Evolutionary conservation across 2,329 filamentous ascomycete species (phyloP), one percentile per base, ranked within the genome.

Genomic region (Calcarisporium arbuscula): DNA sequence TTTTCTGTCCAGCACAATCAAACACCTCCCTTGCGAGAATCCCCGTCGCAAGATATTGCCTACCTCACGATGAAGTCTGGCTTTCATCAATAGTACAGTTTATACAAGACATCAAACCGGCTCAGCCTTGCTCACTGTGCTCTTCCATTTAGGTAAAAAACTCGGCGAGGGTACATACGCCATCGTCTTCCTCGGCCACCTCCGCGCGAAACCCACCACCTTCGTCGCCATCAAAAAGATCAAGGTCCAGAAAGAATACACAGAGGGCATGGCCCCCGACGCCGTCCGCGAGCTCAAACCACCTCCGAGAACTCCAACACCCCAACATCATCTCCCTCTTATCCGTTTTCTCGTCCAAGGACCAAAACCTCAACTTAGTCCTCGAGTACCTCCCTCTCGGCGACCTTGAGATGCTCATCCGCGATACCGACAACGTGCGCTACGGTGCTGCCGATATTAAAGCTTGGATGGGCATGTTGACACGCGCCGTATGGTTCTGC

Each of bases 401-500:
- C 45, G 92, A 98, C 61, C 74, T 98, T 19, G 87, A 96, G 61
- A 87, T 89, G 73, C 76, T 98, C 39, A 94, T 95, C 58, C 85
- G 86, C 57, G 89, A 96, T 61, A 79, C 75, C 19, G 74, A 81
- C 29, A 68, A 68, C 35, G 81, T 95, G 30, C 77, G 80, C 35
- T 96, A 96, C 59, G 85, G 85, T 42, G 77, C 79, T 9, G 84
- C 85, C 14, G 92, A 98, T 59, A 88, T 96, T 60, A 98, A 98
- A 60, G 84, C 88, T 12, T 98, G 92, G 92, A 94, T 95, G 82
- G 85, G 85, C 44, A 96, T 96, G 92, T 74, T 96, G n/a, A 77
- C 76, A 19, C 80, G 90, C 27, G 92, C 85, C 18, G 79, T 96
- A 19, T 94, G 87, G 82, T 98, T 94, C 68, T 96, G 92, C 61